These are phyloP conservation scores for Penicillium angulare DNA, from an alignment of 495 filamentous ascomycete species.

Conservation along the genomic window DNA sequence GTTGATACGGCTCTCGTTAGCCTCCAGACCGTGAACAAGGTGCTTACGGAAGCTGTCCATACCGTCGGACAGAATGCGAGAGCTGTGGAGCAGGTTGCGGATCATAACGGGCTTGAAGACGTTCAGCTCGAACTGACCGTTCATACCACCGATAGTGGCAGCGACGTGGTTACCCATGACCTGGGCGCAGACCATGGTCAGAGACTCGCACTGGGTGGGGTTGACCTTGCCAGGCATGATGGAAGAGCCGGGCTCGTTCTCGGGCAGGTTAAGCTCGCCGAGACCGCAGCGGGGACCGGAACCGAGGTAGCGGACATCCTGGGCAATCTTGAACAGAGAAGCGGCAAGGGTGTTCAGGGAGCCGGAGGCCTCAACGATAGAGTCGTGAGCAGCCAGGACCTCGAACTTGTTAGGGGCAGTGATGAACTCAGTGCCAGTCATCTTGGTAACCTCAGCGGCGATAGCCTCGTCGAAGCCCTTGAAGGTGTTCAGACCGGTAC, in stretches of 20 bases:
- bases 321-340: conserved; percentile 96
- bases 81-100: conserved; percentile 88
- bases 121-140: conserved; percentile 98
- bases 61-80: conserved; percentile 80
- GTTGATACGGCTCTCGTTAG: conserved; percentile 87
- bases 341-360: conserved; percentile 88
- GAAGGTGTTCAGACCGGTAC: conserved; percentile 96
- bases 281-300: conserved; percentile 95
- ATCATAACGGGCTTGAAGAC: conserved; percentile 98
- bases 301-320: conserved; percentile 95
- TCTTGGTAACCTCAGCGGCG: conserved; percentile 82
- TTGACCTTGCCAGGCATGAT: conserved; percentile 99
- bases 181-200: conserved; percentile 97
- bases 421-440: conserved; percentile 90
- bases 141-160: conserved; percentile 88
- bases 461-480: conserved; percentile 93
- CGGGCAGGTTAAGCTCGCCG: conserved; percentile 85
- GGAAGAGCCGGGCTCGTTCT: conserved; percentile 95
- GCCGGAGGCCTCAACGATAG: conserved; percentile 90
- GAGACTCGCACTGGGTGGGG: conserved; percentile 94
- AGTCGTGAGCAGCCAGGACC: conserved; percentile 94
- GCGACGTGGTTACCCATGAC: conserved; percentile 97
- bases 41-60: conserved; percentile 95
- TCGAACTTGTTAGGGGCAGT: conserved; percentile 99
- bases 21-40: conserved; percentile 82